These are phyloP conservation scores for Juncus effusus DNA, from an alignment of 176 grass and related monocot species.

Conservation along the genomic window DNA sequence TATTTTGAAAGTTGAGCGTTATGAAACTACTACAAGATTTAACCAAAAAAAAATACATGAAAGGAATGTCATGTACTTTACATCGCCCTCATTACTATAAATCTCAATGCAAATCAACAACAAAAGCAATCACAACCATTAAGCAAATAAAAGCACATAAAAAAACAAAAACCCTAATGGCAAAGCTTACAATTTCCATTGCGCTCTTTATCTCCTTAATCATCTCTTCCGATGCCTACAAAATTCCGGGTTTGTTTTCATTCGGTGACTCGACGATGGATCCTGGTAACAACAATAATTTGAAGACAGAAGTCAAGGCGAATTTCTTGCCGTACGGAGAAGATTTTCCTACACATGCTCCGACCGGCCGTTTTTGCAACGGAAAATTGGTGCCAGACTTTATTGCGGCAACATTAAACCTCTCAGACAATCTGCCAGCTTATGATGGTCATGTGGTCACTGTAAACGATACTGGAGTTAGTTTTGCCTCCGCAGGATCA, in stretches of 20 bases:
- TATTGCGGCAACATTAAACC: constrained; percentile 48
- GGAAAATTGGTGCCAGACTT: constrained; percentile 67
- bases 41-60: too few species aligned
- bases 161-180: too few species aligned
- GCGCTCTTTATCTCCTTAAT: neutral
- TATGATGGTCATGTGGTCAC: constrained; percentile 21
- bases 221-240: neutral
- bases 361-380: constrained; percentile 58
- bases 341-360: constrained; percentile 33
- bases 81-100: too few species aligned
- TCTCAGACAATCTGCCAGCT: constrained; percentile 50
- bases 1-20: too few species aligned
- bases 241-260: constrained; percentile 55
- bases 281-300: constrained; percentile 72
- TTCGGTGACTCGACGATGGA: constrained; percentile 78
- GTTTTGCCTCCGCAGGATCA: constrained; percentile 62
- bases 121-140: too few species aligned
- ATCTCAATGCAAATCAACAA: too few species aligned
- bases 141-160: too few species aligned
- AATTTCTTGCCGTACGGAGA: constrained; percentile 66
- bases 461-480: constrained; percentile 36
- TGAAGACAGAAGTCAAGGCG: constrained; percentile 42
- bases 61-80: too few species aligned
- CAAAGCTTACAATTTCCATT: too few species aligned
- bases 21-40: too few species aligned